Percentiles rank a stretch among this genome's conserved stretches.
These are phyloP conservation scores for Prunus yedoensis DNA, from an alignment of 331 rosid species.

Conservation along the genomic window DNA sequence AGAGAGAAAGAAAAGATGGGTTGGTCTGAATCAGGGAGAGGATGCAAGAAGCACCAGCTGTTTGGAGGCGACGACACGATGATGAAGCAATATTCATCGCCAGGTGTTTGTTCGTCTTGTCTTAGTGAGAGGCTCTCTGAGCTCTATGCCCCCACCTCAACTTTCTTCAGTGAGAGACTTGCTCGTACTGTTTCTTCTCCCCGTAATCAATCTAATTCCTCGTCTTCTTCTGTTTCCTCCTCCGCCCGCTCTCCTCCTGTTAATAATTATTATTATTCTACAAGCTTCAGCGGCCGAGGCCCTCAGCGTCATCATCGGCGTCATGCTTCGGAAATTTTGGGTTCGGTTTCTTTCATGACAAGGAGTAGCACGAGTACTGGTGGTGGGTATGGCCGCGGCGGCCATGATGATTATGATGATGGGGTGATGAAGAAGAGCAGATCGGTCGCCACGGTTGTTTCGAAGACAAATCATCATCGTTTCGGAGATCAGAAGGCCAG, in stretches of 20 bases:
- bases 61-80: background rate
- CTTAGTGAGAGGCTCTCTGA: slow-evolving; percentile 55
- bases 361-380: background rate
- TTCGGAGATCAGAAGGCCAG: slow-evolving; percentile 21
- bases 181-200: background rate
- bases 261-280: background rate
- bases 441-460: slow-evolving; percentile 35
- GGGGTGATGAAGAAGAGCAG: slow-evolving; percentile 59
- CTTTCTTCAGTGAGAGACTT: background rate
- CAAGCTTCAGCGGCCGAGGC: background rate
- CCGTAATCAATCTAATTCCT: background rate
- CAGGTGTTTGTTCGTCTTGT: slow-evolving; percentile 59
- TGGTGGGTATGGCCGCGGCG: background rate
- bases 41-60: slow-evolving; percentile 39
- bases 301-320: slow-evolving; percentile 38
- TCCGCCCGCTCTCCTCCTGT: slow-evolving; percentile 27
- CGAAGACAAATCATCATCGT: slow-evolving; percentile 19
- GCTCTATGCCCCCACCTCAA: slow-evolving; percentile 29
- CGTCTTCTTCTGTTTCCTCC: slow-evolving; percentile 18
- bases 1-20: slow-evolving; percentile 22
- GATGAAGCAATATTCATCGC: slow-evolving; percentile 35
- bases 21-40: slow-evolving; percentile 25
- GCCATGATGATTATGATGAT: background rate
- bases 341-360: slow-evolving; percentile 11
- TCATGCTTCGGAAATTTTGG: slow-evolving; percentile 30